Percentiles rank a stretch among this genome's conserved stretches.
phyloP scores from a whole-genome alignment of 202 grass and related monocot species.

The Cymbopogon flexuosus region DNA sequence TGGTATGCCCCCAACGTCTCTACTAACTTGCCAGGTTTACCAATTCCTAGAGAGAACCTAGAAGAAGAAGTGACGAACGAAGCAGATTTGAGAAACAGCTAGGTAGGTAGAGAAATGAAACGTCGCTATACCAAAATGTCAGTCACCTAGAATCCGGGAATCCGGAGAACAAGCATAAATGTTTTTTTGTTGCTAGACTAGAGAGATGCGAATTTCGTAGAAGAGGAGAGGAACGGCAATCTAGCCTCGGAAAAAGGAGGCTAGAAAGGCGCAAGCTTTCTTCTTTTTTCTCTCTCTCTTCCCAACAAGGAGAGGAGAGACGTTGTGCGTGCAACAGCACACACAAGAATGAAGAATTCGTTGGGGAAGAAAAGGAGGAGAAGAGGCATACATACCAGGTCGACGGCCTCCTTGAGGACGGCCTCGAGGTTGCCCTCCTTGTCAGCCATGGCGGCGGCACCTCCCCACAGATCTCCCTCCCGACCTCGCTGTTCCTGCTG shows the following conservation, averaged over 20 bases:
- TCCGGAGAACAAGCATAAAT: neutral
- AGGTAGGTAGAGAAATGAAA: neutral
- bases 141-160: neutral
- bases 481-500: neutral
- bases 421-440: conserved; percentile 49
- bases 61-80: neutral
- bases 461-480: neutral
- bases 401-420: conserved; percentile 61
- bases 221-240: neutral
- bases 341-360: neutral
- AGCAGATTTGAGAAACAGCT: neutral
- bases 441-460: conserved; percentile 30
- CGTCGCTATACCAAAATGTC: neutral
- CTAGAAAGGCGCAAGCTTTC: conserved; percentile 3
- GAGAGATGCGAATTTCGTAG: neutral
- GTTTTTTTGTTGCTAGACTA: neutral
- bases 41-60: neutral
- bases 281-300: neutral
- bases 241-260: neutral
- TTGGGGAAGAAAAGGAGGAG: neutral
- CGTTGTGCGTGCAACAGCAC: neutral
- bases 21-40: neutral
- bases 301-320: neutral
- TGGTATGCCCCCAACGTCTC: neutral
- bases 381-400: conserved; percentile 37